These are phyloP conservation scores for Rosa rugosa DNA, from an alignment of 306 rosid species.

Conservation along the genomic window DNA sequence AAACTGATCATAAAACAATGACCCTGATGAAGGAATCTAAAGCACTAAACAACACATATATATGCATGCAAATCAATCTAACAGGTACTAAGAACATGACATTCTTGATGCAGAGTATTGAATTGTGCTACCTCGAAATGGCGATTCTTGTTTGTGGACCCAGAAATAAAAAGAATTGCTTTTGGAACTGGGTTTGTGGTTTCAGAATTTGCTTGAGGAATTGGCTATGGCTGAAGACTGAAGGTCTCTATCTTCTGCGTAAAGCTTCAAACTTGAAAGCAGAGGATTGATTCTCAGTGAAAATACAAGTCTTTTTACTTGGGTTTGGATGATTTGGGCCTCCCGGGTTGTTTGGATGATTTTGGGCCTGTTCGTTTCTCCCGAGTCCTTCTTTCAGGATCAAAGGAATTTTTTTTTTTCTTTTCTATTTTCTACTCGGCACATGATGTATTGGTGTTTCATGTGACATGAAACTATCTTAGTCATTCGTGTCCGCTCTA, in stretches of 20 bases:
- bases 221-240: background rate
- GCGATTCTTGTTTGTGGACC: background rate
- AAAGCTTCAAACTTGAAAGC: background rate
- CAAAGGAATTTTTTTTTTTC: too few species aligned
- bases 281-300: background rate
- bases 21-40: background rate
- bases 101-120: background rate
- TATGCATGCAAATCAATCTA: constrained; percentile 12
- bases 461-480: too few species aligned
- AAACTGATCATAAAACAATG: background rate
- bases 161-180: background rate
- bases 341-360: too few species aligned
- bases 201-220: background rate
- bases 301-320: too few species aligned
- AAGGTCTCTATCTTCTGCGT: background rate
- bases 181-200: background rate
- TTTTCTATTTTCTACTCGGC: too few species aligned
- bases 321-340: too few species aligned
- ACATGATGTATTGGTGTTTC: too few species aligned
- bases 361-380: too few species aligned
- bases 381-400: too few species aligned
- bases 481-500: too few species aligned
- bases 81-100: background rate
- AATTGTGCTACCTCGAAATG: background rate
- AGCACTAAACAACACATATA: background rate